phyloP scores from a whole-genome alignment of 2,329 filamentous ascomycete genomes.

The Cladophialophora chaetospira region DNA sequence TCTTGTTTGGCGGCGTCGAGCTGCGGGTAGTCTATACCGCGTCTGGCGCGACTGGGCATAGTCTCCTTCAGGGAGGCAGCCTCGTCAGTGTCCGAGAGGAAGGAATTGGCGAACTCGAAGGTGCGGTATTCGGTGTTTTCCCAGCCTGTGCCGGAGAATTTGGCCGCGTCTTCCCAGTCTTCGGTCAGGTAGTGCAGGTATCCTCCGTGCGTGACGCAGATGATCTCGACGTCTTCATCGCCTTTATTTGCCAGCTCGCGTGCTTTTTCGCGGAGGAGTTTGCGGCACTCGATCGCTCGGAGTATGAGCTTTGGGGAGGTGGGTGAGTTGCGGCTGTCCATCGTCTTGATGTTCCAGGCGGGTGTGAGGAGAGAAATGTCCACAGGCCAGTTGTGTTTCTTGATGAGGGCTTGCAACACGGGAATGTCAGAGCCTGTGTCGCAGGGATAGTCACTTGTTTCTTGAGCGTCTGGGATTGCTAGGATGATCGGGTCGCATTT shows the following conservation, averaged over 20 bases:
- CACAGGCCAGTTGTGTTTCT: conserved; percentile 54
- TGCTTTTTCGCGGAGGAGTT: conserved; percentile 60
- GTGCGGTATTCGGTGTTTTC: conserved; percentile 71
- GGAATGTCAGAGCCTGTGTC: conserved; percentile 68
- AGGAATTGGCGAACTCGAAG: conserved; percentile 59
- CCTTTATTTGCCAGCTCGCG: conserved; percentile 57
- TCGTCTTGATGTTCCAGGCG: conserved; percentile 71
- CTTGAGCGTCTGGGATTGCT: conserved; percentile 75
- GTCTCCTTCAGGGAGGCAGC: conserved; percentile 48
- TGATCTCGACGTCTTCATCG: conserved; percentile 64
- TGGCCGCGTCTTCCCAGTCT: conserved; percentile 66
- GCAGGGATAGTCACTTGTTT: conserved; percentile 72
- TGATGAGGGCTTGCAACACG: conserved; percentile 63
- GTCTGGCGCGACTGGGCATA: conserved; percentile 43
- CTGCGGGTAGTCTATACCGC: conserved; percentile 42
- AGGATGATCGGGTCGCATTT: conserved; percentile 57
- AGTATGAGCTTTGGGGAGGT: conserved; percentile 56
- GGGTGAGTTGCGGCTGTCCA: conserved; percentile 48
- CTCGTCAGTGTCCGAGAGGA: conserved; percentile 38
- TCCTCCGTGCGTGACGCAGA: conserved; percentile 78
- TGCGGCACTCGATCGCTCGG: conserved; percentile 63
- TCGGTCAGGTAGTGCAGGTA: conserved; percentile 83
- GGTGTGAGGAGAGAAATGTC: conserved; percentile 64
- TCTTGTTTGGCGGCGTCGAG: conserved; percentile 42
- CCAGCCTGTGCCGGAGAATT: conserved; percentile 62